These are phyloP conservation scores for Geotrichum cucujoidarum DNA, from an alignment of 1,139 yeast species.

Conservation along the genomic window DNA sequence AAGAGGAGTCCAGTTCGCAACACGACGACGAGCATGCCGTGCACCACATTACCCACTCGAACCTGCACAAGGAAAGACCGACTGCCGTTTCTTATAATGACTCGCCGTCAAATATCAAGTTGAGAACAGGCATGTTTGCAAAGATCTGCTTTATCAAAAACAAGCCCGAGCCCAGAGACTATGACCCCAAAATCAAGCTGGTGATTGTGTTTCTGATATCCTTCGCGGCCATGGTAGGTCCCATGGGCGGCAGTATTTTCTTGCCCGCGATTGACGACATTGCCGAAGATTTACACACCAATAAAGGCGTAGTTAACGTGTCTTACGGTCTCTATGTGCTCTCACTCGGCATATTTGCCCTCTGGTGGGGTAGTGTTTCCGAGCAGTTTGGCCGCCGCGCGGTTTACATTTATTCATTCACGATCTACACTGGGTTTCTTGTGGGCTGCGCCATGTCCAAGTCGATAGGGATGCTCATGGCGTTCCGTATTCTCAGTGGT, in stretches of 20 bases:
- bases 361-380: conserved; percentile 85
- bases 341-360: conserved; percentile 71
- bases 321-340: conserved; percentile 75
- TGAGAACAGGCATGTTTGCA: conserved; percentile 31
- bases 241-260: conserved; percentile 86
- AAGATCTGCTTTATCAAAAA: conserved; percentile 58
- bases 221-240: conserved; percentile 73
- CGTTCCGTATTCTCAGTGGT: conserved; percentile 66
- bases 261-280: conserved; percentile 68
- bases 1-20: background rate
- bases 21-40: too few species aligned
- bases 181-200: conserved; percentile 48
- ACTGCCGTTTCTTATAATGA: too few species aligned
- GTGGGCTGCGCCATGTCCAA: conserved; percentile 70
- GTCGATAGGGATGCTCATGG: conserved; percentile 57
- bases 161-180: conserved; percentile 64
- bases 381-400: conserved; percentile 67
- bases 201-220: conserved; percentile 63
- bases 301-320: conserved; percentile 59
- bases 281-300: conserved; percentile 50
- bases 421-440: conserved; percentile 57
- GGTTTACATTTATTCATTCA: conserved; percentile 64
- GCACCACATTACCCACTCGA: too few species aligned
- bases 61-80: conserved; percentile 27
- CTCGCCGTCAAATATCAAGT: too few species aligned